These are phyloP conservation scores for Fraxinus albicans DNA, from an alignment of 305 asterid genomes.

Conservation along the genomic window DNA sequence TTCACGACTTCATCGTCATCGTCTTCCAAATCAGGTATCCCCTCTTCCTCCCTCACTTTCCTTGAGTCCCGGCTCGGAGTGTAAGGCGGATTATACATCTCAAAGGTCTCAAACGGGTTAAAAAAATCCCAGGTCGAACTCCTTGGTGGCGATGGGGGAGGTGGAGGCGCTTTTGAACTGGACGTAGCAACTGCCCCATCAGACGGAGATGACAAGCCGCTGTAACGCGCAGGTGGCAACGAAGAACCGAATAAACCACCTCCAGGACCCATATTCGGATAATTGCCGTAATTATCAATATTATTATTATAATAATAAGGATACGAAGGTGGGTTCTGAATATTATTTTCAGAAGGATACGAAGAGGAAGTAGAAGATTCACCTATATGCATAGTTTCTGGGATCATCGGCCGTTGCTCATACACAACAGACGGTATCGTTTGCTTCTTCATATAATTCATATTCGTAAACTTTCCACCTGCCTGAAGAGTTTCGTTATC, in stretches of 20 bases:
- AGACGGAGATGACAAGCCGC: conserved; percentile 32
- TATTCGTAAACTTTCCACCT: conserved; percentile 43
- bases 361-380: conserved; percentile 52
- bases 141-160: conserved; percentile 86
- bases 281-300: conserved; percentile 28
- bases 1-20: conserved; percentile 83
- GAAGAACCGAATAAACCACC: conserved; percentile 51
- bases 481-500: conserved; percentile 28
- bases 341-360: conserved; percentile 33
- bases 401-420: conserved; percentile 65
- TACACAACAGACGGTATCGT: conserved; percentile 64
- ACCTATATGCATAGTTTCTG: conserved; percentile 61
- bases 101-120: conserved; percentile 80
- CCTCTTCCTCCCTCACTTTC: conserved; percentile 94
- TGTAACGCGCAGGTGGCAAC: conserved; percentile 33
- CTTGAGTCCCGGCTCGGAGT: conserved; percentile 74
- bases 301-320: conserved; percentile 19
- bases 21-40: conserved; percentile 95
- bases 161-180: conserved; percentile 70
- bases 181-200: conserved; percentile 32
- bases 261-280: conserved; percentile 40
- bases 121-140: conserved; percentile 82
- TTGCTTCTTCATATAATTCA: conserved; percentile 72
- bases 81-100: conserved; percentile 57
- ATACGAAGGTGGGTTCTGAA: conserved; percentile 42